Conservation (phyloP, 768 basidiomycete species). For the Collybiopsis luxurians region DNA sequence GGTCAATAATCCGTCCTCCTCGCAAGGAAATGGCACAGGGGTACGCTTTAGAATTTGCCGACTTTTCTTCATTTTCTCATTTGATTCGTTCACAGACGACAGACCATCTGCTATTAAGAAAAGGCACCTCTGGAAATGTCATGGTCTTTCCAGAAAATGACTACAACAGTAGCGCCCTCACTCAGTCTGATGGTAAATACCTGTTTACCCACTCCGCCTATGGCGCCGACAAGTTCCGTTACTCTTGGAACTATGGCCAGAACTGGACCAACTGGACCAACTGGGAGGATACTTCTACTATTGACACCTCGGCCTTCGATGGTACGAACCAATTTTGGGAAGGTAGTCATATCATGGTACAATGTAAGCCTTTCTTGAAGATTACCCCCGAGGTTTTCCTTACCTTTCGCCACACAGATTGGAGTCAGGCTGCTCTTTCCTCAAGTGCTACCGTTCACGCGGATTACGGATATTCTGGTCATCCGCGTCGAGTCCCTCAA, state of each 20-base stretch:
- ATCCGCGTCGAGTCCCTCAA: constrained; percentile 78
- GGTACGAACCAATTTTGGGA: constrained; percentile 61
- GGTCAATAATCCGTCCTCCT: constrained; percentile 53
- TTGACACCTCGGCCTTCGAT: constrained; percentile 57
- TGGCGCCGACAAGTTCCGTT: constrained; percentile 86
- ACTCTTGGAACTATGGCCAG: constrained; percentile 82
- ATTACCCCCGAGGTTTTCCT: neutral
- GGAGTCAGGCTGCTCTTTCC: constrained; percentile 66
- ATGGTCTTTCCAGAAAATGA: constrained; percentile 85
- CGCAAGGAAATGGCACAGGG: constrained; percentile 46
- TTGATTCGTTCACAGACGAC: constrained; percentile 35
- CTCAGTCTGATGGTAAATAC: constrained; percentile 60
- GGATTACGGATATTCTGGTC: constrained; percentile 57
- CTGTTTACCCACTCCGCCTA: constrained; percentile 78
- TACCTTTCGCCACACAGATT: constrained; percentile 73
- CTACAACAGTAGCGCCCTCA: constrained; percentile 63
- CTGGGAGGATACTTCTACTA: constrained; percentile 72
- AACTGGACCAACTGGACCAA: constrained; percentile 80
- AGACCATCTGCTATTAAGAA: constrained; percentile 80
- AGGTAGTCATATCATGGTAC: constrained; percentile 84
- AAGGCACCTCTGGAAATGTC: constrained; percentile 70
- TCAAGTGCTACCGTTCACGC: constrained; percentile 72
- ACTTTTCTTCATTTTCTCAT: constrained; percentile 4
- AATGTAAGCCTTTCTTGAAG: constrained; percentile 56
- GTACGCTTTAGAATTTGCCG: constrained; percentile 46